phyloP scores from a whole-genome alignment of 768 basidiomycete genomes.

The Xerocomellus chrysenteron region DNA sequence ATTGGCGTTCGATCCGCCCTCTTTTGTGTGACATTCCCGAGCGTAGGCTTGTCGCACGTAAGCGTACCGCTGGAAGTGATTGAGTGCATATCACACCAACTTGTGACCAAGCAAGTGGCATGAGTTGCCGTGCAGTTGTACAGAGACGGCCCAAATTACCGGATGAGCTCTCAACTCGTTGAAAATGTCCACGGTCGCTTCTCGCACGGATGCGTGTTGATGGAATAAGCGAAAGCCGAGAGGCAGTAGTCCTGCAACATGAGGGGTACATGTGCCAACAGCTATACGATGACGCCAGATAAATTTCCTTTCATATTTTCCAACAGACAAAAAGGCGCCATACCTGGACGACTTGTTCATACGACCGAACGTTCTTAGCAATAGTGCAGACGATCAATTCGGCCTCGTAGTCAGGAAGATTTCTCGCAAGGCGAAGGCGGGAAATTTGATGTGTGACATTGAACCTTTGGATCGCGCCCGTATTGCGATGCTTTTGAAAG shows the following conservation, averaged over 20 bases:
- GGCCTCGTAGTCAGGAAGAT: constrained; percentile 70
- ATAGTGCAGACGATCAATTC: constrained; percentile 73
- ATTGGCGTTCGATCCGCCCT: constrained; percentile 20
- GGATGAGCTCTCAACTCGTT: constrained; percentile 74
- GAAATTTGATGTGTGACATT: constrained; percentile 87
- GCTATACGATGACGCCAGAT: too few relatives aligned
- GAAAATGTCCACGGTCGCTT: constrained; percentile 80
- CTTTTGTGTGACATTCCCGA: constrained; percentile 45
- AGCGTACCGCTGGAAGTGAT: constrained; percentile 87
- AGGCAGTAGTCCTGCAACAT: constrained; percentile 79
- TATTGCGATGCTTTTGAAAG: constrained; percentile 52
- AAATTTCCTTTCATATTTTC: too few relatives aligned
- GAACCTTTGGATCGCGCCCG: constrained; percentile 68
- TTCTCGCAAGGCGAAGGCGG: constrained; percentile 72
- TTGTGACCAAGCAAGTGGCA: constrained; percentile 37
- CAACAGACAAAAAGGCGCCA: too few relatives aligned
- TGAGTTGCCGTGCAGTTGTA: neutral
- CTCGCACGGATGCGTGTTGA: constrained; percentile 71
- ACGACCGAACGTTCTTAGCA: constrained; percentile 67
- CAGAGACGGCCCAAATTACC: constrained; percentile 44
- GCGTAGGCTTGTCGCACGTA: constrained; percentile 81
- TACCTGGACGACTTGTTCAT: constrained; percentile 28
- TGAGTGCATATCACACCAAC: constrained; percentile 77
- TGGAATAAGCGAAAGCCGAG: constrained; percentile 88
- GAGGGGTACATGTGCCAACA: too few relatives aligned